Conservation (phyloP, 768 basidiomycete species). For the Pulveroboletus sp. region DNA sequence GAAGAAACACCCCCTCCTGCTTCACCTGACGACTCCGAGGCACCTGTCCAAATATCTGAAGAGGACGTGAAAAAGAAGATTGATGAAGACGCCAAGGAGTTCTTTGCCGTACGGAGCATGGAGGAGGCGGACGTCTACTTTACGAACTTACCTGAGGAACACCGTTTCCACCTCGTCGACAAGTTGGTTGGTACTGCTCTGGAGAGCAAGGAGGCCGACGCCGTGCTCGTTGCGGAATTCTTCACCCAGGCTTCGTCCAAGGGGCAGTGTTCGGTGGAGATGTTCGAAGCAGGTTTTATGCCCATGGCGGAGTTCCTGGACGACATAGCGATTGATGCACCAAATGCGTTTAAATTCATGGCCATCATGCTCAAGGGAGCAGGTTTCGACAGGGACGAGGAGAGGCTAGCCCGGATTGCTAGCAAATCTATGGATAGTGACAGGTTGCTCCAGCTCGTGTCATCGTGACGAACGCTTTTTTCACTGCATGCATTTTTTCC, state of each 20-base stretch:
- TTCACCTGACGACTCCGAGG: slow-evolving; percentile 49
- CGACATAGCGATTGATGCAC: slow-evolving; percentile 87
- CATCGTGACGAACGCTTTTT: slow-evolving; percentile 29
- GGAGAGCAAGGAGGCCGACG: slow-evolving; percentile 79
- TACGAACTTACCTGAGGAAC: slow-evolving; percentile 59
- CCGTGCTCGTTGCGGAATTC: slow-evolving; percentile 70
- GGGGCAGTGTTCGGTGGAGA: slow-evolving; percentile 50
- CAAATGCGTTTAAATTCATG: slow-evolving; percentile 75
- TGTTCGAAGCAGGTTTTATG: slow-evolving; percentile 73
- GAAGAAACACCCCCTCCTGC: slow-evolving; percentile 42
- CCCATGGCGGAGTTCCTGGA: slow-evolving; percentile 74
- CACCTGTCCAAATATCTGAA: slow-evolving; percentile 51
- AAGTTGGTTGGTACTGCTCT: slow-evolving; percentile 70
- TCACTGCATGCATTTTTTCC: slow-evolving; percentile 14
- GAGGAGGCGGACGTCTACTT: slow-evolving; percentile 90
- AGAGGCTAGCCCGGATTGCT: slow-evolving; percentile 51
- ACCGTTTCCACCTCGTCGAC: slow-evolving; percentile 66
- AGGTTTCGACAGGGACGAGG: slow-evolving; percentile 54
- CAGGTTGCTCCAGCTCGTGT: slow-evolving; percentile 55
- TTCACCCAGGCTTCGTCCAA: slow-evolving; percentile 62
- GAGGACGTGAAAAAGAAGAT: slow-evolving; percentile 72
- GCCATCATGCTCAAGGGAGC: slow-evolving; percentile 72
- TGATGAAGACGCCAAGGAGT: slow-evolving; percentile 78
- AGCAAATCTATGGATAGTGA: slow-evolving; percentile 59
- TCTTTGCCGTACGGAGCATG: slow-evolving; percentile 78